Percentiles rank a stretch among this genome's conserved stretches.
phyloP scores from a whole-genome alignment of 75 land plant genomes.

The Sequoiadendron giganteum region DNA sequence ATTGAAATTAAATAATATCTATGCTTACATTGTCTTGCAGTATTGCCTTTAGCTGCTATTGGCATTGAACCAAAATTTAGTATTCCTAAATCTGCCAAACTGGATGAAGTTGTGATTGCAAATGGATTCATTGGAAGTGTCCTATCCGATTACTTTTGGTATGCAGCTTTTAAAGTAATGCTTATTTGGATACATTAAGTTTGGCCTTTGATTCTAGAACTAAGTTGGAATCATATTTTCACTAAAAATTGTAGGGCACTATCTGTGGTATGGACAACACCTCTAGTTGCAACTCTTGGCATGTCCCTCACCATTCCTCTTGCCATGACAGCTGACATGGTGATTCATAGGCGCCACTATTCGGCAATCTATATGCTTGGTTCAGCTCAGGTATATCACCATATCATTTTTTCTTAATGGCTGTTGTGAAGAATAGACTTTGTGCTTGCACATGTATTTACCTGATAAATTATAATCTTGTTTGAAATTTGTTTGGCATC shows the following conservation, averaged over 20 bases:
- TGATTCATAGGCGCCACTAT: constrained; percentile 50
- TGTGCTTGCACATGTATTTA: background rate
- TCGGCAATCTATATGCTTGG: constrained; percentile 49
- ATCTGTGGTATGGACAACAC: constrained; percentile 56
- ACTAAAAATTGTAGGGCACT: constrained; percentile 27
- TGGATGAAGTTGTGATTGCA: constrained; percentile 48
- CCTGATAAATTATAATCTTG: background rate
- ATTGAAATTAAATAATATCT: background rate
- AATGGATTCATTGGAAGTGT: constrained; percentile 55
- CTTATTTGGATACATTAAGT: background rate
- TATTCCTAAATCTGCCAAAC: constrained; percentile 35
- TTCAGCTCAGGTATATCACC: constrained; percentile 33
- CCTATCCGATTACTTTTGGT: constrained; percentile 54
- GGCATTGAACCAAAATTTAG: constrained; percentile 42
- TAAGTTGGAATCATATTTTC: background rate
- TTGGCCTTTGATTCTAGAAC: background rate
- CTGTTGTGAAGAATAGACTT: background rate
- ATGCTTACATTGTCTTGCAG: constrained; percentile 16
- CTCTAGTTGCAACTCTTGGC: constrained; percentile 48
- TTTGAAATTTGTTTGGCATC: background rate
- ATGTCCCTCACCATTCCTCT: constrained; percentile 51
- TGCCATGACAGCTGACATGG: constrained; percentile 52
- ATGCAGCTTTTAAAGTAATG: background rate
- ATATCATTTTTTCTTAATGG: background rate
- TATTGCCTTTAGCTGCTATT: constrained; percentile 34